Base-by-base conservation (phyloP, 805 yeast genomes). In the Gaillardinia entomophila region DNA sequence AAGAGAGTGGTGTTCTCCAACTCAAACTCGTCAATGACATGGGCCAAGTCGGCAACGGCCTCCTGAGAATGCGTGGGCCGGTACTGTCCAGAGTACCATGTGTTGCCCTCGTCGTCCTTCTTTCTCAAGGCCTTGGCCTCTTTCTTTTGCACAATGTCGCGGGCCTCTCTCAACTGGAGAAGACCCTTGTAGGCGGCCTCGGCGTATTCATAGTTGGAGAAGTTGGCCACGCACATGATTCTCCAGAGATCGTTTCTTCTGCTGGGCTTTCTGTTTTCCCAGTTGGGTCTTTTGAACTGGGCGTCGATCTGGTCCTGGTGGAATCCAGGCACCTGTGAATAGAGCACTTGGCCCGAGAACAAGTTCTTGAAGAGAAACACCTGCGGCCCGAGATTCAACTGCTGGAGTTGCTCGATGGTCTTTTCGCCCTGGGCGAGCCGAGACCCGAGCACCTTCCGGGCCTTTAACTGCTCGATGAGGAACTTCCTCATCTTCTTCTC, bases 61-160 rank as follows among this genome's bases (percentile, higher is more conserved):
- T 89, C 97, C 56, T 86, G 95, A 10, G 94, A 69, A 60, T 81
- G 85, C 0, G 92, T 79, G 16, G 97, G 97, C 51, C 96, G 75
- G 65, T 73, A 90, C 59, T 85, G 95, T 29, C 86, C 90, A 36
- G 82, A 75, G 55, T 68, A 81, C 96, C 96, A 88, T 31, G 80
- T 76, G 59, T 84, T 80, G 1, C 94, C 92, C 36, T 77, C 84
- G 28, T 69, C 73, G 51, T 83, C 77, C 52, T 83, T 77, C 49
- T 76, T 78, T 49, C 96, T 73, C 69, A 82, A 63, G 28, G 68
- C 63, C 48, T 75, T 73, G 17, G 90, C 86, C 47, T 75, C 77
- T 24, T 65, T 61, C 31, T 58, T 55, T 40, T 71, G 66, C n/a
- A 68, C 55, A 16, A 75, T 68, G 52, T 85, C 92, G 51, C 97